phyloP scores from a whole-genome alignment of 179 eudicot genomes.

The Nepenthes alata region DNA sequence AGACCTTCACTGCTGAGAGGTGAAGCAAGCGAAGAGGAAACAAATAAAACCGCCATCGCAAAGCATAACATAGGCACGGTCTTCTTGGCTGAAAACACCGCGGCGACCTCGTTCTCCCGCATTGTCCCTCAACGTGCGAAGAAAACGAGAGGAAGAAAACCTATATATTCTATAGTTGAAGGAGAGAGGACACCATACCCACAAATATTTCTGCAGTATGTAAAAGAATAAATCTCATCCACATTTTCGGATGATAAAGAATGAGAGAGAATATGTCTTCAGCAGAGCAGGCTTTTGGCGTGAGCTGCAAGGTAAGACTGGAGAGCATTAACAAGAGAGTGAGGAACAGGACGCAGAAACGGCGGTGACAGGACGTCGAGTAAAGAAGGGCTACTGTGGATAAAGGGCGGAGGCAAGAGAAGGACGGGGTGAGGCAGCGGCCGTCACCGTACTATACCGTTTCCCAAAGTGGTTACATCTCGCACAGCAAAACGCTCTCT shows the following conservation, averaged over 20 bases:
- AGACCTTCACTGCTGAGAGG: constrained; percentile 31
- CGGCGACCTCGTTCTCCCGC: no score
- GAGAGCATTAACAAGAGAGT: constrained; percentile 12
- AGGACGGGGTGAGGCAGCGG: constrained; percentile 12
- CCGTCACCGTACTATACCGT: constrained; percentile 22
- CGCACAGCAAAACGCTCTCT: not conserved
- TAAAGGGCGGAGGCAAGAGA: not conserved
- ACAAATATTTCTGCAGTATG: not conserved
- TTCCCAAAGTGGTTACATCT: constrained; percentile 14
- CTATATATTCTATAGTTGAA: not conserved
- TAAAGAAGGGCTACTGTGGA: not conserved
- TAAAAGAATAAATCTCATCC: no score
- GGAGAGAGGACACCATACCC: not conserved
- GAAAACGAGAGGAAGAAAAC: not conserved
- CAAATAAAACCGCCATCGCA: constrained; percentile 3
- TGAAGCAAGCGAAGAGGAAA: constrained; percentile 16
- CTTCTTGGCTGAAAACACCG: constrained; percentile 1
- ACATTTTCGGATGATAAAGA: no score
- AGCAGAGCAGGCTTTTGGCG: constrained; percentile 47
- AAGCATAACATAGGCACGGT: constrained; percentile 4
- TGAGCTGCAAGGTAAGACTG: constrained; percentile 32
- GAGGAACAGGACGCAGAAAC: constrained; percentile 13
- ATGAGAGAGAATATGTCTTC: no score
- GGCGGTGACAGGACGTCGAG: constrained; percentile 38
- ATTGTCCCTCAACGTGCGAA: no score